phyloP scores from a whole-genome alignment of 768 basidiomycete species.

The Cystofilobasidium ferigula region DNA sequence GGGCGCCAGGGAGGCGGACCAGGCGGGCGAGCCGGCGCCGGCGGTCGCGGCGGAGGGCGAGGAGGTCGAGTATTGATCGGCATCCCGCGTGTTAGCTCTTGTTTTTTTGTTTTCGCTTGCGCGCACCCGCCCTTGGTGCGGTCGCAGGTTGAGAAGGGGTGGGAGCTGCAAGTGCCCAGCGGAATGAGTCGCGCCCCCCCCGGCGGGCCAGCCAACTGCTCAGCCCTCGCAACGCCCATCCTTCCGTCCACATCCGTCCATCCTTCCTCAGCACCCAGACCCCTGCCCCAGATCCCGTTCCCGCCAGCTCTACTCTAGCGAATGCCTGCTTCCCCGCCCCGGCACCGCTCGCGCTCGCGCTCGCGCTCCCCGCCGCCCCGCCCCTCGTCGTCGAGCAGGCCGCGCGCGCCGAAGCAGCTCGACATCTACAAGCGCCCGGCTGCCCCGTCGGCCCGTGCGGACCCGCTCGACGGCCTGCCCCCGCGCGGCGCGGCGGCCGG shows the following conservation, averaged over 20 bases:
- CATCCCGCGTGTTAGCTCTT: background rate
- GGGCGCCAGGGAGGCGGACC: background rate
- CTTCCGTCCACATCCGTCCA: no score
- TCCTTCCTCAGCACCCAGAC: no score
- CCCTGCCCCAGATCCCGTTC: background rate
- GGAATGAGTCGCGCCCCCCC: no score
- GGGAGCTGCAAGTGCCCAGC: no score
- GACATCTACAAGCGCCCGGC: constrained; percentile 38
- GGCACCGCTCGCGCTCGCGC: constrained; percentile 14
- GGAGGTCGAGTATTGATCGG: constrained; percentile 22
- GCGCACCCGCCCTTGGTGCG: no score
- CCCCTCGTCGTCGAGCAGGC: background rate
- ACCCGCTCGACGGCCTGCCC: constrained; percentile 18
- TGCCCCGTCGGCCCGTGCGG: constrained; percentile 23
- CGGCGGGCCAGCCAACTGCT: no score
- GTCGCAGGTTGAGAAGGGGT: no score
- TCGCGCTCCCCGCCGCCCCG: constrained; percentile 4
- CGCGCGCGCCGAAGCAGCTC: constrained; percentile 33
- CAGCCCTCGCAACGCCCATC: no score
- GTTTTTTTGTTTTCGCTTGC: no score
- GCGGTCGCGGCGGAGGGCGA: constrained; percentile 10
- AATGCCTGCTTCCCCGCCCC: constrained; percentile 6
- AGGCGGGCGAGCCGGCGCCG: background rate
- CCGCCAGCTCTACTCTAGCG: no score
- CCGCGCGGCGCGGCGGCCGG: constrained; percentile 13